Base-by-base conservation (phyloP, 1,284 basidiomycete species). In the Pseudomicrostroma phylloplanum region DNA sequence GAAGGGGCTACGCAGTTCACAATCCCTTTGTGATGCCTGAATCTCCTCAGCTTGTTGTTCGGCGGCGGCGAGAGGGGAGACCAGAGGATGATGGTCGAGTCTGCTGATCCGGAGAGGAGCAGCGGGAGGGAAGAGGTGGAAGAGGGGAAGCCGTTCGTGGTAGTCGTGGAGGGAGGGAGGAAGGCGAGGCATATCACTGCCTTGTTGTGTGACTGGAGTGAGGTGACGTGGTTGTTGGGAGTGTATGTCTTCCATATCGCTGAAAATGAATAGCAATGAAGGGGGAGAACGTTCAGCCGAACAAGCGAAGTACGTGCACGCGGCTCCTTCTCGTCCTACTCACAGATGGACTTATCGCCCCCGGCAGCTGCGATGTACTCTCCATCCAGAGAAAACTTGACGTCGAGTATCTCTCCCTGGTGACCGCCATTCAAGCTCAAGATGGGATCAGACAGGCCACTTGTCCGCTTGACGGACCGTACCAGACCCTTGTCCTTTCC, bases 51-150 rank as follows among this genome's bases (percentile, higher is more conserved):
- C 59, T 78, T 75, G 39, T 72, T 67, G 1, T 75, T 76, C 51
- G 51, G 51, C 21, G 51, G 51, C 15, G 51, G 51, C 2, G 71
- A 70, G 1, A 57, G 41, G 2, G 68, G 30, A 46, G 69, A 65
- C 74, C 78, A 80, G 9, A 64, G 67, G 55, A 76, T 76, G 43
- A 80, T 55, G 2, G 75, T 80, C 4, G 64, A 65, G 56, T 80
- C 78, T 1, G 75, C 78, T n/a, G 78, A 80, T 17, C 67, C 76
- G 12, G 71, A 72, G 57, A 70, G 74, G 49, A 75, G 70, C 9
- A 61, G 61, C 36, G 65, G 68, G 40, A 53, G 48, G 40, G 11
- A 57, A 55, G 68, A 68, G 30, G 30, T 36, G 30, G 30, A 36
- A 36, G 30, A 36, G 30, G 30, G 30, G 30, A 36, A 36, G 30